Evolutionary conservation across 805 yeast genomes (phyloP).

Genomic region (Pichia deserticola): DNA sequence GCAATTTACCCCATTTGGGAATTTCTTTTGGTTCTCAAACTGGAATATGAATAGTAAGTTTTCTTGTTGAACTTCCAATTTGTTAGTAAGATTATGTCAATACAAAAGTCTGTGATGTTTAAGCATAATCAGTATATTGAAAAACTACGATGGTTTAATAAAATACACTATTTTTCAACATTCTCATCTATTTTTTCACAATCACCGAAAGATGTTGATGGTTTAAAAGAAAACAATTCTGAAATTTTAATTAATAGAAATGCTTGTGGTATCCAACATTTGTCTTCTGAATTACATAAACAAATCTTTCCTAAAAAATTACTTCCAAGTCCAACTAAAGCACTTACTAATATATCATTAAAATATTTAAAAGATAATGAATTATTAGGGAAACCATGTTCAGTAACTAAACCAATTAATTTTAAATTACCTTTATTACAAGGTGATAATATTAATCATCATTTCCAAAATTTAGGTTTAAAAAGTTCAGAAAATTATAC

Average conservation of each 20-base stretch:
- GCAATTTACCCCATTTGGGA: too few relatives aligned
- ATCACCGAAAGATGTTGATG: not conserved
- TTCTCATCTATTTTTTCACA: too few relatives aligned
- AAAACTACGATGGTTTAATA: too few relatives aligned
- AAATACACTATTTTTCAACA: too few relatives aligned
- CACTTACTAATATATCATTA: constrained; percentile 42
- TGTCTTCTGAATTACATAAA: constrained; percentile 40
- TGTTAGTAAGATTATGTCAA: too few relatives aligned
- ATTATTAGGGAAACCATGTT: constrained; percentile 70
- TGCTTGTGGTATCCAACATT: constrained; percentile 48
- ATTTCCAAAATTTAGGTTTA: constrained; percentile 66
- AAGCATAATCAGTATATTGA: too few relatives aligned
- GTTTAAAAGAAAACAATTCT: too few relatives aligned
- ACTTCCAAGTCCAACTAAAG: constrained; percentile 29
- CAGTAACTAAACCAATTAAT: constrained; percentile 48
- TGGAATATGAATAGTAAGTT: too few relatives aligned
- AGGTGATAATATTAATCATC: constrained; percentile 74
- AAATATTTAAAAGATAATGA: constrained; percentile 51
- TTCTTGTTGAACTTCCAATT: too few relatives aligned
- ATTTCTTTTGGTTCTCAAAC: too few relatives aligned
- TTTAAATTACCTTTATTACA: constrained; percentile 62
- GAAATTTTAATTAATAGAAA: not conserved
- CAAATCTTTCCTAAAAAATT: constrained; percentile 51
- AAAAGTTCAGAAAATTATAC: constrained; percentile 54
- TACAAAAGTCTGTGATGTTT: too few relatives aligned